Evolutionary conservation across 495 filamentous ascomycete species (phyloP), one percentile per base, ranked within the genome.

Genomic region (Immersiella caudata): DNA sequence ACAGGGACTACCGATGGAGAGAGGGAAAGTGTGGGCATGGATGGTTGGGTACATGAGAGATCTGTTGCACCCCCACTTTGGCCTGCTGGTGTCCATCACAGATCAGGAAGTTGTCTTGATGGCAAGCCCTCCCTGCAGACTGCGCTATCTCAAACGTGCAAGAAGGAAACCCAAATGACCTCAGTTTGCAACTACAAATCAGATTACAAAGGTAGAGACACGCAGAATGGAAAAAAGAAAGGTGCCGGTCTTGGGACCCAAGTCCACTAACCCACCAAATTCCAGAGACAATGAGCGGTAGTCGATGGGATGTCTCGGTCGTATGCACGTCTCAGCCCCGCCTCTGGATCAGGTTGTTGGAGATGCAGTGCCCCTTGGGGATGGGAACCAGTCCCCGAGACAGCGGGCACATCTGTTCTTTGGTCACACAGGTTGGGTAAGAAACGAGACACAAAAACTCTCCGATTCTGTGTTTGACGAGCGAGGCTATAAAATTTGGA

Each of bases 271-370:
- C 40, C 40, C 40, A 46, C 16, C 40, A 14, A 46, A 5, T 12
- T 12, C 40, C 40, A 46, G 40, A 46, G 6, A 46, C 35, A 35
- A 24, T 33, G 25, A n/a, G 52, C 8, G 11, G 36, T 40, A 49
- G 59, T 35, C 29, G 40, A 18, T 46, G 9, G 40, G 40, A 24
- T 63, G 61, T 63, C 61, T 63, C 61, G 49, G 46, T 50, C 61
- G 52, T 36, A 20, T 63, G 61, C 61, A 63, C 46, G 61, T 63
- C 61, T 63, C 61, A 63, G 61, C 61, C 61, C 46, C 52, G 49
- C 25, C 57, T 46, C 40, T 46, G 40, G 40, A 18, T 46, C 40
- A 46, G 16, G 40, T 46, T 46, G 40, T 46, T 46, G 40, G 40
- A 18, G 40, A 46, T 46, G 40, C 40, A 12, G 40, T 46, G 11